Evolutionary conservation across 2,329 filamentous ascomycete species (phyloP).

Genomic region (Colletotrichum sp.): DNA sequence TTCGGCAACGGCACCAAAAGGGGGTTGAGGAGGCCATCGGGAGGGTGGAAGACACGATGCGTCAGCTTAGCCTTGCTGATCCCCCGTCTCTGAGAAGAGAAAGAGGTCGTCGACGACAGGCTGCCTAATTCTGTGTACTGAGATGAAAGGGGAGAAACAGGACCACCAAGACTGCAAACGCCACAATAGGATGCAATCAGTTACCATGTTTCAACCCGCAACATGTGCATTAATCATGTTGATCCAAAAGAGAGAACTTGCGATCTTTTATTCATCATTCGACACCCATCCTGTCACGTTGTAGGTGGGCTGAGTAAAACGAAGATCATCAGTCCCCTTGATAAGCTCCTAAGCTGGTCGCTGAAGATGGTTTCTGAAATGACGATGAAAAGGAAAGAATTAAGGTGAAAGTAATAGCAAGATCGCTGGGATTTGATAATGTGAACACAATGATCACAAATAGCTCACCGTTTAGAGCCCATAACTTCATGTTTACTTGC

Average conservation of each 20-base stretch:
- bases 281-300: not conserved
- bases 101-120: not conserved
- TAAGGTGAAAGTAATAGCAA: not conserved
- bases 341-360: not conserved
- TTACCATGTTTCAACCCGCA: not conserved
- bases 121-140: not conserved
- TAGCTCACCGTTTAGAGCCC: not conserved
- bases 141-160: not conserved
- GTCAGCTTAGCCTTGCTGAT: not conserved
- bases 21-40: not conserved
- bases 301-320: not conserved
- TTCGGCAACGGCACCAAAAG: not conserved
- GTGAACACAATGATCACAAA: not conserved
- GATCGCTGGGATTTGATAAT: not conserved
- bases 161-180: not conserved
- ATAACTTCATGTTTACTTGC: not conserved
- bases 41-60: not conserved
- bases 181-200: not conserved
- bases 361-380: not conserved
- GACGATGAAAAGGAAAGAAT: not conserved
- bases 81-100: not conserved
- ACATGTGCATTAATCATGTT: not conserved
- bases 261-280: not conserved
- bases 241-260: rapidly evolving
- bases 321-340: rapidly evolving